Percentiles rank a stretch among this genome's conserved stretches.
These are phyloP conservation scores for Geoglossum cookeanum DNA, from an alignment of 2,329 filamentous ascomycete species.

Conservation along the genomic window DNA sequence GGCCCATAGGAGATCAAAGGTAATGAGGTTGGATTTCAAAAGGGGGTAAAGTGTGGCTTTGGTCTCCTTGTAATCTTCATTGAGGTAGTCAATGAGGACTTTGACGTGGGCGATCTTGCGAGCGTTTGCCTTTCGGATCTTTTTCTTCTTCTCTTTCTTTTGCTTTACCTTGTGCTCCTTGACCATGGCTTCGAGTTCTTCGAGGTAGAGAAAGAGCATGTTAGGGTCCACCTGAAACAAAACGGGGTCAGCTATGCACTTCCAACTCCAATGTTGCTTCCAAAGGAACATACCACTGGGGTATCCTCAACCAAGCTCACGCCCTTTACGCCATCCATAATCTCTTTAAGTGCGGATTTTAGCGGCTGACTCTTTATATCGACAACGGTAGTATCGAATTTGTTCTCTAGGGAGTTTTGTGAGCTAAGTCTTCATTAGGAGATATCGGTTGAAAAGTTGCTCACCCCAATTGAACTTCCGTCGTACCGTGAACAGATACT, in stretches of 20 bases:
- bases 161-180: constrained; percentile 43
- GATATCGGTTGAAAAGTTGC: constrained; percentile 43
- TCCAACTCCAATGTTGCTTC: constrained; percentile 1
- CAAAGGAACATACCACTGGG: constrained; percentile 43
- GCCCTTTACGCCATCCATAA: constrained; percentile 60
- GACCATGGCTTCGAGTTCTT: constrained; percentile 48
- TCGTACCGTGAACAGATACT: constrained; percentile 63
- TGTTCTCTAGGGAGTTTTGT: background rate
- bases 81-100: constrained; percentile 55
- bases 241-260: constrained; percentile 1
- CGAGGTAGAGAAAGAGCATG: constrained; percentile 42
- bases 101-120: constrained; percentile 47
- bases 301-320: constrained; percentile 65
- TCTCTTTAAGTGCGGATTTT: constrained; percentile 47
- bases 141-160: constrained; percentile 42
- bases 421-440: constrained; percentile 22
- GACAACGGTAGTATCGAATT: constrained; percentile 36
- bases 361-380: constrained; percentile 74
- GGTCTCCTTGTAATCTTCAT: constrained; percentile 58
- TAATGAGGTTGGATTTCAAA: constrained; percentile 65
- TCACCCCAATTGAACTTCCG: constrained; percentile 56
- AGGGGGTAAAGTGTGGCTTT: constrained; percentile 70
- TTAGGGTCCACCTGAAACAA: constrained; percentile 25
- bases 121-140: constrained; percentile 36
- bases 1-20: constrained; percentile 76